phyloP scores from a whole-genome alignment of 208 protist genomes.

The Wallacemonas sp. region DNA sequence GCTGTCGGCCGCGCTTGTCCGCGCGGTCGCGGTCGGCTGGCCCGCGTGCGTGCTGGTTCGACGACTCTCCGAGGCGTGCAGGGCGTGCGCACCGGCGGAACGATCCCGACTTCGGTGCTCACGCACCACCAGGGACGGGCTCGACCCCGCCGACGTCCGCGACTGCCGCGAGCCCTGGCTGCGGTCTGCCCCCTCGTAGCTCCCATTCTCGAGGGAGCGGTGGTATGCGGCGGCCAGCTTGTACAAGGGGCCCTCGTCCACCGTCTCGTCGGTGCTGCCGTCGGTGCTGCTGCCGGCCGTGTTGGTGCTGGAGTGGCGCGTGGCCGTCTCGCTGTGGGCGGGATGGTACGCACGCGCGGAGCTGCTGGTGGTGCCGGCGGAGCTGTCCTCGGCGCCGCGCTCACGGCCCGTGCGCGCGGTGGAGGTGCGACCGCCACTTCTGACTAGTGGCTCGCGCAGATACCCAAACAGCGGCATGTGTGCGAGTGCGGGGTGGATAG shows the following conservation, averaged over 20 bases:
- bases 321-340: too few species aligned
- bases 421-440: not conserved
- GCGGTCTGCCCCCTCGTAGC: not conserved
- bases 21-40: not conserved
- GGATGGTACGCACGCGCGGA: too few species aligned
- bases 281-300: not conserved
- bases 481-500: too few species aligned
- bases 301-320: not conserved
- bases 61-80: conserved; percentile 10
- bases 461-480: not conserved
- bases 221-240: conserved; percentile 14
- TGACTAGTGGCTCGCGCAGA: not conserved
- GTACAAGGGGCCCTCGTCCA: conserved; percentile 11
- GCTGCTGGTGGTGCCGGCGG: too few species aligned
- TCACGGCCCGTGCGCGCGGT: too few species aligned
- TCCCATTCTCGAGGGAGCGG: not conserved
- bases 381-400: too few species aligned
- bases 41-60: not conserved
- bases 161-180: not conserved
- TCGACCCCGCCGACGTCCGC: not conserved
- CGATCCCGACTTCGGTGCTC: not conserved
- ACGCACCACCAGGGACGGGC: not conserved
- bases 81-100: not conserved
- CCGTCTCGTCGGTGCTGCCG: not conserved
- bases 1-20: too few species aligned